phyloP scores from a whole-genome alignment of 2,329 filamentous ascomycete species.

The Aureobasidium vineae region DNA sequence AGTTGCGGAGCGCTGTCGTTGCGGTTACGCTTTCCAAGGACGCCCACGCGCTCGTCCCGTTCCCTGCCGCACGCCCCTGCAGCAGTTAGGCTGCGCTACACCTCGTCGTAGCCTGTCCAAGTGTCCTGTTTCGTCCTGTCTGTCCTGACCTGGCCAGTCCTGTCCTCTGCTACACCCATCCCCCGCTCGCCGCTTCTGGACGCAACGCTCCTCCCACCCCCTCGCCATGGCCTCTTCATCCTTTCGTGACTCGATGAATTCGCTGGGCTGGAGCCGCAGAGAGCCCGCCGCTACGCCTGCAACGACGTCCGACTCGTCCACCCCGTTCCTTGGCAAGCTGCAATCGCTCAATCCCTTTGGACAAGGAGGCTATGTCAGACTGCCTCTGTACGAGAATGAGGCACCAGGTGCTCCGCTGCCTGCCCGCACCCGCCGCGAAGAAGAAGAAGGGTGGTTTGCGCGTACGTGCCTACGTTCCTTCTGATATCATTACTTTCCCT shows the following conservation, averaged over 20 bases:
- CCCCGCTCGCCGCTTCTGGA: not conserved
- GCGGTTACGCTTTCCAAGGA: slow-evolving; percentile 11
- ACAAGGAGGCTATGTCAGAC: slow-evolving; percentile 79
- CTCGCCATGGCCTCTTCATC: slow-evolving; percentile 74
- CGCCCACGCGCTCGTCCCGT: slow-evolving; percentile 26
- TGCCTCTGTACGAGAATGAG: slow-evolving; percentile 79
- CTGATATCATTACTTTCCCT: slow-evolving; percentile 27
- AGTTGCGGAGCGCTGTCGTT: slow-evolving; percentile 20
- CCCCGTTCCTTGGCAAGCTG: slow-evolving; percentile 76
- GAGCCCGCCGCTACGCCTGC: slow-evolving; percentile 68
- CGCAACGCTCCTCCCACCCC: not conserved
- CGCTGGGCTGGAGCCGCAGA: slow-evolving; percentile 88
- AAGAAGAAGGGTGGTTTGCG: slow-evolving; percentile 94
- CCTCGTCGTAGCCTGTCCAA: slow-evolving; percentile 12
- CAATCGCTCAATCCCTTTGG: slow-evolving; percentile 86
- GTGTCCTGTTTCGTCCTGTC: slow-evolving; percentile 8
- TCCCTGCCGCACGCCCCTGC: slow-evolving; percentile 24
- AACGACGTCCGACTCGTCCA: slow-evolving; percentile 68
- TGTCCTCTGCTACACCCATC: slow-evolving; percentile 10
- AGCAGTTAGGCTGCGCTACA: slow-evolving; percentile 17
- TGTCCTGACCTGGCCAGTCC: not conserved
- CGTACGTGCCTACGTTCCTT: slow-evolving; percentile 62
- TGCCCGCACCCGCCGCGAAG: slow-evolving; percentile 78
- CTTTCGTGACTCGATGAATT: slow-evolving; percentile 93
- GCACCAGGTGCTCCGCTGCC: slow-evolving; percentile 77